phyloP scores from a whole-genome alignment of 495 filamentous ascomycete genomes.

The Cercophora sp. region DNA sequence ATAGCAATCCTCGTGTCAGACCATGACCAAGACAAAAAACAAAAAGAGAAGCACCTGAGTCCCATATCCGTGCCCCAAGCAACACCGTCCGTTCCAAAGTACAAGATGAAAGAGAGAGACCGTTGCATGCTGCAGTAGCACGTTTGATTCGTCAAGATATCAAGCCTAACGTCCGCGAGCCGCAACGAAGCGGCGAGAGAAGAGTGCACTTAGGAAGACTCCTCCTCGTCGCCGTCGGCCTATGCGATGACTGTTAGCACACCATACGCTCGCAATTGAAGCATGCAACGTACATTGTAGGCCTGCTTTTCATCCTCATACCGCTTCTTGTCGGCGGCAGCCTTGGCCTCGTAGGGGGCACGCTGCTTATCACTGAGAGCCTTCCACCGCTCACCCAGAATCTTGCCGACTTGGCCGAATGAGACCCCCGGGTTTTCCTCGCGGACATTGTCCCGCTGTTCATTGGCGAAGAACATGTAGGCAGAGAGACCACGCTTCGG shows the following conservation, averaged over 20 bases:
- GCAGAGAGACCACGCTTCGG: slow-evolving; percentile 98
- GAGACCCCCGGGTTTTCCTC: slow-evolving; percentile 97
- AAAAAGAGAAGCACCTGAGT: slow-evolving; percentile 29
- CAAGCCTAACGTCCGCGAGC: slow-evolving; percentile 28
- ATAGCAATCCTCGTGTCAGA: slow-evolving; percentile 33
- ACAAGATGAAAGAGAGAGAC: slow-evolving; percentile 35
- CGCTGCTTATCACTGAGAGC: slow-evolving; percentile 83
- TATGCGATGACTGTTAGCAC: too few relatives aligned
- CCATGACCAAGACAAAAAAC: slow-evolving; percentile 23
- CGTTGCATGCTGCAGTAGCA: slow-evolving; percentile 17
- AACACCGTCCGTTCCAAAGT: slow-evolving; percentile 45
- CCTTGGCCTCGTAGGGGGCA: slow-evolving; percentile 91
- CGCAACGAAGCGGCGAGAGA: slow-evolving; percentile 31
- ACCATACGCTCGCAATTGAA: too few relatives aligned
- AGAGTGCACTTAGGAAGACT: slow-evolving; percentile 30
- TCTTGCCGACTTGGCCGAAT: slow-evolving; percentile 97
- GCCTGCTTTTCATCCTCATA: slow-evolving; percentile 95
- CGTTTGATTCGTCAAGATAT: slow-evolving; percentile 24
- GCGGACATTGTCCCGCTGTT: slow-evolving; percentile 95
- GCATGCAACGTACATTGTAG: slow-evolving; percentile 66
- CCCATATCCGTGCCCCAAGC: slow-evolving; percentile 35
- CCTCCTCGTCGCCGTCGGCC: slow-evolving; percentile 47
- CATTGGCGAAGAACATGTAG: slow-evolving; percentile 99
- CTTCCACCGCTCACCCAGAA: slow-evolving; percentile 98
- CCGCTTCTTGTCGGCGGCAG: slow-evolving; percentile 93